Evolutionary conservation across 129 eudicot genomes (phyloP), one percentile per base, ranked within the genome.

Genomic region (Lactuca sativa): DNA sequence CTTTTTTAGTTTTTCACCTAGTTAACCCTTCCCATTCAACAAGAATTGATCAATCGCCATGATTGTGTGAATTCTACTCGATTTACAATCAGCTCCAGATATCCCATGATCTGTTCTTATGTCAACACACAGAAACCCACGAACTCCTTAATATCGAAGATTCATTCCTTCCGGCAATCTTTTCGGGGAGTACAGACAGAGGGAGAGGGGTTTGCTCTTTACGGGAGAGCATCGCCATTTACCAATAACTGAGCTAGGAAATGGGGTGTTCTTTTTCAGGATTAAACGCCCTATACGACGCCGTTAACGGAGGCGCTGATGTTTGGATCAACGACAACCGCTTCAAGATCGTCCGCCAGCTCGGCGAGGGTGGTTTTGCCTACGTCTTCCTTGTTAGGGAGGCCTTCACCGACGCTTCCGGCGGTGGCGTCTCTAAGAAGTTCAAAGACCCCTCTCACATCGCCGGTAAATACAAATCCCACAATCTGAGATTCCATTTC

Each of bases 231-330:
- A 77, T 56, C 59, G 38, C 75, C 75, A 71, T 64, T 64, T 66
- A 34, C 48, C 56, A 56, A 51, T 43, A 38, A 37, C 17, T 41
- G 49, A 44, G 12, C 12, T 15, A 49, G 32, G 52, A 74, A 47
- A 92, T 92, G 98, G 98, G 98, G 56, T 92, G 98, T 86, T 82
- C 95, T 6, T 79, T 89, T 72, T 92, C 98, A 2, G 98, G 98
- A 55, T 73, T 92, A 66, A 92, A 83, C 77, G 91, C 98, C 48
- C 82, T 92, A 8, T 92, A 85, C 77, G 98, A 92, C 59, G 88
- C 95, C 75, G 86, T 81, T 3, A 85, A 81, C 53, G 92, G 90
- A 5, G 95, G 86, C 49, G 88, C 84, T 5, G 98, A 92, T 56
- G 98, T 92, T 53, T 92, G 98, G 98, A 92, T 92, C 95, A 92